Conservation (phyloP, 805 yeast genomes). For the Teunomyces cretensis region DNA sequence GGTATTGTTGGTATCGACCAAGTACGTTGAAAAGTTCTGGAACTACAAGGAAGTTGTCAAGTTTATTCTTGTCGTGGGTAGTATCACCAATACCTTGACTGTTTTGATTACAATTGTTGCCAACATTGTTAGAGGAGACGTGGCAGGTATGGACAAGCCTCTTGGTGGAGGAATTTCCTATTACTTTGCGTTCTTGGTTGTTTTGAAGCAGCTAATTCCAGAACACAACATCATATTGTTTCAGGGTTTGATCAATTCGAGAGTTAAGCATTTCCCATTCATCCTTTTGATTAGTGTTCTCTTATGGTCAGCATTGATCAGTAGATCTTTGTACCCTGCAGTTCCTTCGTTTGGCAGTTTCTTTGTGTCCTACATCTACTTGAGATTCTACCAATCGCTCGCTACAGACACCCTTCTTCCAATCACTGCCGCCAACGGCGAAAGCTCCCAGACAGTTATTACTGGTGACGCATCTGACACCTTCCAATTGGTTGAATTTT, state of each 20-base stretch:
- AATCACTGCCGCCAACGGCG: conserved; percentile 29
- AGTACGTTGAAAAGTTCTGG: conserved; percentile 55
- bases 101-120: conserved; percentile 43
- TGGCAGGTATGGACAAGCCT: conserved; percentile 41
- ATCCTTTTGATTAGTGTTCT: conserved; percentile 30
- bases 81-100: conserved; percentile 54
- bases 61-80: conserved; percentile 53
- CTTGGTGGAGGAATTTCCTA: conserved; percentile 54
- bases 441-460: conserved; percentile 28
- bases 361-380: conserved; percentile 68
- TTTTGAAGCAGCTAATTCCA: conserved; percentile 57
- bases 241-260: conserved; percentile 43
- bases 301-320: conserved; percentile 33
- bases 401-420: conserved; percentile 58
- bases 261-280: conserved; percentile 67
- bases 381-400: conserved; percentile 71
- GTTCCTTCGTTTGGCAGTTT: conserved; percentile 61
- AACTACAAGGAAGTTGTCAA: conserved; percentile 47
- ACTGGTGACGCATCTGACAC: conserved; percentile 90
- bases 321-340: conserved; percentile 46
- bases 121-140: conserved; percentile 35
- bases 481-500: conserved; percentile 78
- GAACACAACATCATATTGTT: conserved; percentile 54
- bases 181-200: conserved; percentile 54
- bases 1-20: conserved; percentile 40